Conservation (phyloP, 2,329 filamentous ascomycete genomes). For the Cytospora paraplurivora region DNA sequence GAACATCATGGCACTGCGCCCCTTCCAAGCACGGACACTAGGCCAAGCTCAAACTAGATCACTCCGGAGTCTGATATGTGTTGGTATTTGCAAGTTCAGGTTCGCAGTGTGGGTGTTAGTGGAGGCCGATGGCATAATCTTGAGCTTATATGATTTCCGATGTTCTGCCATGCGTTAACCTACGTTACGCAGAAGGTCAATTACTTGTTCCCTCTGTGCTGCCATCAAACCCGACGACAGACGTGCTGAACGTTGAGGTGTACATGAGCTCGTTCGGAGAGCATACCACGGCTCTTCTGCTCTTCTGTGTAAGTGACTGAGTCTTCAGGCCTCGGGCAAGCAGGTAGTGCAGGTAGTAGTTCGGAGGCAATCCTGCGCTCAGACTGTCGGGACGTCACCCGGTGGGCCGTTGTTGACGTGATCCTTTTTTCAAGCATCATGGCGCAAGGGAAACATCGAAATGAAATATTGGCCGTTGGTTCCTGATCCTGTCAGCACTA, state of each 20-base stretch:
- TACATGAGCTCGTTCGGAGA: no score
- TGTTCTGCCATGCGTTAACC: not conserved
- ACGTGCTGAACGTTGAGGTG: no score
- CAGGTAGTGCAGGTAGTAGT: no score
- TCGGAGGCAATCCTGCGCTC: no score
- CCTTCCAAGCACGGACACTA: not conserved
- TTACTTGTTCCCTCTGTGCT: not conserved
- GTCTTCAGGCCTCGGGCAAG: no score
- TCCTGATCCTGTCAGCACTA: slow-evolving; percentile 24
- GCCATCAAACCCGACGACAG: not conserved
- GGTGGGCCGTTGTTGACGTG: not conserved
- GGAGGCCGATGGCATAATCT: not conserved
- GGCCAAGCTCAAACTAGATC: no score
- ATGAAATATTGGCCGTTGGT: slow-evolving; percentile 28
- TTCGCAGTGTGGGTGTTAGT: not conserved
- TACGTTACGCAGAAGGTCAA: not conserved
- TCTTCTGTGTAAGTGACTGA: no score
- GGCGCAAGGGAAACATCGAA: slow-evolving; percentile 16
- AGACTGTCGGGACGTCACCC: slow-evolving; percentile 2
- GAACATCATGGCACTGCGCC: not conserved
- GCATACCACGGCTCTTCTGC: no score
- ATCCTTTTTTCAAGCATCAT: slow-evolving; percentile 16
- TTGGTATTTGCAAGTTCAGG: not conserved
- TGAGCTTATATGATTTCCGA: not conserved
- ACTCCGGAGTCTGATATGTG: no score